A percentile compares a stretch with the other conserved stretches of the same genome.
Conservation (phyloP, 2,329 filamentous ascomycete genomes). For the Thielaviopsis ethacetica region DNA sequence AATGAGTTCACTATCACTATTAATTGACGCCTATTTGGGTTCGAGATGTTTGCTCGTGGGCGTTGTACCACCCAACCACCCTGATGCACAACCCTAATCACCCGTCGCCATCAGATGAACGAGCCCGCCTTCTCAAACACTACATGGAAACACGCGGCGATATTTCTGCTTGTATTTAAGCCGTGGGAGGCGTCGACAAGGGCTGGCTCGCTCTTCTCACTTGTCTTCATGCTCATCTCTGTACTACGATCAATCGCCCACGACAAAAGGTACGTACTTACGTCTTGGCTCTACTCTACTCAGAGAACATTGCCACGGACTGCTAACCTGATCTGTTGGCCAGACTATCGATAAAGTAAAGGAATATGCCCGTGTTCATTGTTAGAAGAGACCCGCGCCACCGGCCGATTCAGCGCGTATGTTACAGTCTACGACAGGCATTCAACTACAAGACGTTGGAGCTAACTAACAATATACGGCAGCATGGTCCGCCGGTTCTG, state of each 20-base stretch:
- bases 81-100: background rate
- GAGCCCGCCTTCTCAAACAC: background rate
- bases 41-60: background rate
- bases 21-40: too few relatives aligned
- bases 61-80: background rate
- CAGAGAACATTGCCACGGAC: too few relatives aligned
- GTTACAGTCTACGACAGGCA: background rate
- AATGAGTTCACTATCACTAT: too few relatives aligned
- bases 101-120: background rate
- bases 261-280: too few relatives aligned
- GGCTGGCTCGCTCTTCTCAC: background rate
- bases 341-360: too few relatives aligned
- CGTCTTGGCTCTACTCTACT: too few relatives aligned
- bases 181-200: background rate
- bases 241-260: too few relatives aligned
- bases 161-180: background rate
- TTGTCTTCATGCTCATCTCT: background rate
- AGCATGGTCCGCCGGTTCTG: background rate
- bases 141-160: background rate
- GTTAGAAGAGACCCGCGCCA: background rate
- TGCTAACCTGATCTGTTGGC: too few relatives aligned
- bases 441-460: too few relatives aligned
- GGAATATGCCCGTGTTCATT: background rate
- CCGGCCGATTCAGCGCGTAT: background rate
- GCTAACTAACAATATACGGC: too few relatives aligned